Percentiles rank a stretch among this genome's conserved stretches.
Evolutionary conservation across 306 rosid genomes (phyloP).

Genomic region (Sicyos edulis): DNA sequence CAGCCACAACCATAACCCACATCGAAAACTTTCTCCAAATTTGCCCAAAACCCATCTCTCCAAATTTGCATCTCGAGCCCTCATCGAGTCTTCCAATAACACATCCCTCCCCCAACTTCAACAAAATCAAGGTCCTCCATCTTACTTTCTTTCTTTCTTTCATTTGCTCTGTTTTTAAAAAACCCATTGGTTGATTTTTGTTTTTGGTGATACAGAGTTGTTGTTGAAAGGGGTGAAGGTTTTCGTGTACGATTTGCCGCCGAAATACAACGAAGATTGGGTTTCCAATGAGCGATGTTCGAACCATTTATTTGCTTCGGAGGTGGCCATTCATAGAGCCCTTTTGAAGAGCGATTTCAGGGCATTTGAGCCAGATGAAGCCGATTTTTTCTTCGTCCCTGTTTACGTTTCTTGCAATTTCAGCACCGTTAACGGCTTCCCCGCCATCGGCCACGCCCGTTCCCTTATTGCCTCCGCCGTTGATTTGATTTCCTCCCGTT

Average conservation of each 20-base stretch:
- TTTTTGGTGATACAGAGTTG: neutral
- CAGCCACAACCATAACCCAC: constrained; percentile 25
- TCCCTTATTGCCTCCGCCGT: constrained; percentile 59
- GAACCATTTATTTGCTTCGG: constrained; percentile 69
- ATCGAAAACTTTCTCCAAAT: constrained; percentile 19
- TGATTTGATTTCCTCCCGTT: constrained; percentile 35
- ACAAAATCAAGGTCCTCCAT: constrained; percentile 27
- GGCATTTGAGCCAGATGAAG: constrained; percentile 58
- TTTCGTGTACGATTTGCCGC: constrained; percentile 65
- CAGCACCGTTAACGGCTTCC: constrained; percentile 82
- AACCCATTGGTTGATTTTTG: too few relatives aligned
- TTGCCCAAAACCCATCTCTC: constrained; percentile 32
- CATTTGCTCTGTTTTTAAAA: neutral
- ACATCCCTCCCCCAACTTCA: constrained; percentile 12
- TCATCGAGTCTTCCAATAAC: constrained; percentile 36
- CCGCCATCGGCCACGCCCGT: constrained; percentile 91
- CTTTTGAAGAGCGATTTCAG: constrained; percentile 51
- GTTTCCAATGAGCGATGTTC: constrained; percentile 48
- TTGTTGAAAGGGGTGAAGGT: constrained; percentile 46
- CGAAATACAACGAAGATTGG: constrained; percentile 62
- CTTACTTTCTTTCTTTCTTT: neutral
- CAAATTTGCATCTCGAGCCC: constrained; percentile 36
- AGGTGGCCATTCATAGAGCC: constrained; percentile 75
- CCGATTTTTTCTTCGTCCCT: constrained; percentile 86
- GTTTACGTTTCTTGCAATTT: constrained; percentile 91